A percentile compares a stretch with the other conserved stretches of the same genome.
Evolutionary conservation across 768 basidiomycete species (phyloP).

Genomic region (Pluteus cervinus): DNA sequence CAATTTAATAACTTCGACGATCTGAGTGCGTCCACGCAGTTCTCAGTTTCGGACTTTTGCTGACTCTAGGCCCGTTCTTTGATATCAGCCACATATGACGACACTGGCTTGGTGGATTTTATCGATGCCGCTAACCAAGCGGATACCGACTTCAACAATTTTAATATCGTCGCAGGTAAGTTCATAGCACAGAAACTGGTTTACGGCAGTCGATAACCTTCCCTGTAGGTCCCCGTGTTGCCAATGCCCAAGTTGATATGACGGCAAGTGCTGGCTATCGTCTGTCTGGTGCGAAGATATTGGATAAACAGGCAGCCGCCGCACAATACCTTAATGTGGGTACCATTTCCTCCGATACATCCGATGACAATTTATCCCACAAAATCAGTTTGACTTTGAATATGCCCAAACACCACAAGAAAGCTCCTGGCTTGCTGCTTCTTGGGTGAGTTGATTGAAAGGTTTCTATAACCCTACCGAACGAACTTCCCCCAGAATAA

Average conservation of each 20-base stretch:
- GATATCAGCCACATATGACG: slow-evolving; percentile 53
- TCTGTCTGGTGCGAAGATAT: slow-evolving; percentile 39
- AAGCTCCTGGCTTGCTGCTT: slow-evolving; percentile 57
- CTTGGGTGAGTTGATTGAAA: slow-evolving; percentile 47
- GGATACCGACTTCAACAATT: slow-evolving; percentile 28
- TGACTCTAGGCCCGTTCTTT: too few species aligned
- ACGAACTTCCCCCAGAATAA: too few species aligned
- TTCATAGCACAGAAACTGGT: neutral
- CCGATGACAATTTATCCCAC: too few species aligned
- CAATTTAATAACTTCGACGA: slow-evolving; percentile 37
- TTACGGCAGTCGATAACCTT: too few species aligned
- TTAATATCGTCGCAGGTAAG: slow-evolving; percentile 42
- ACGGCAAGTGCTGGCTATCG: slow-evolving; percentile 50
- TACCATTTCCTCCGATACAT: too few species aligned
- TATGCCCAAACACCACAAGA: slow-evolving; percentile 58
- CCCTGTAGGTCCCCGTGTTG: slow-evolving; percentile 37
- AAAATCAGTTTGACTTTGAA: slow-evolving; percentile 43
- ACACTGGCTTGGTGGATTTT: slow-evolving; percentile 43
- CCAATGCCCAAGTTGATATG: slow-evolving; percentile 43
- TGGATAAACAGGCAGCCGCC: slow-evolving; percentile 39
- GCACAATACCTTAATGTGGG: slow-evolving; percentile 54
- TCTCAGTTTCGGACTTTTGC: neutral
- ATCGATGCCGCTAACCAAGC: slow-evolving; percentile 36
- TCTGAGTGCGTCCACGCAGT: slow-evolving; percentile 34
- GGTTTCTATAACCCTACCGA: too few species aligned